Base-by-base conservation (phyloP, 345 rosid species). In the Erysimum cheiranthoides region DNA sequence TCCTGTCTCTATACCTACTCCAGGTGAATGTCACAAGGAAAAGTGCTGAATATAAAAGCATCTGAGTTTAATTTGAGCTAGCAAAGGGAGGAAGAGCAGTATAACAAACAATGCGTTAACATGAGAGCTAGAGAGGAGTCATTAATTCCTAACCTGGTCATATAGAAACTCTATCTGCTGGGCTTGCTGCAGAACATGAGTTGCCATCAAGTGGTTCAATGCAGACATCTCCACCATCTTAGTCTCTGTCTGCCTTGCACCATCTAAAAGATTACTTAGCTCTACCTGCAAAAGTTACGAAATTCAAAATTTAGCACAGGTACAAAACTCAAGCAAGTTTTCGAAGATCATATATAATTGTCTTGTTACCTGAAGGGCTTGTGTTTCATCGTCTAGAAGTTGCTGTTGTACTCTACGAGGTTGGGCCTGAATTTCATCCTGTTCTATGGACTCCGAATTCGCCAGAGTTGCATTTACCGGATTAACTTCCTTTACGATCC, bases 201-300 rank as follows among this genome's bases (percentile, higher is more conserved):
- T 89, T 68, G 99, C 87, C 91, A 93, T 85, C 46, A 93, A 93
- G 70, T 96, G 99, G 80, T 96, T 93, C 81, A 89, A 45, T 66
- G 98, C 98, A 57, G 98, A 93, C 96, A 96, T 93, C 85, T 96
- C 99, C 71, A 96, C 93, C 98, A 96, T 93, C 85, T 87, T 91
- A 34, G 97, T 89, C 84, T 89, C 99, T 5, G 96, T 95, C 85
- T 92, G 82, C 76, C 84, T 96, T 80, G 78, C 98, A 34, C 94
- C 85, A 42, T 93, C 99, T 64, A 95, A 82, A 50, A 93, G 96
- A 85, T 84, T 85, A 35, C 88, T 80, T 84, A 93, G 85, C 85
- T 90, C 98, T 4, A 87, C 93, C 98, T 93, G 84, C 83, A 83
- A n/a, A 64, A 46, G 54, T 38, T 69, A 57, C 59, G 61, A 42